Evolutionary conservation across 345 rosid species (phyloP), one percentile per base, ranked within the genome.

Genomic region (Eucalyptus curtisii): DNA sequence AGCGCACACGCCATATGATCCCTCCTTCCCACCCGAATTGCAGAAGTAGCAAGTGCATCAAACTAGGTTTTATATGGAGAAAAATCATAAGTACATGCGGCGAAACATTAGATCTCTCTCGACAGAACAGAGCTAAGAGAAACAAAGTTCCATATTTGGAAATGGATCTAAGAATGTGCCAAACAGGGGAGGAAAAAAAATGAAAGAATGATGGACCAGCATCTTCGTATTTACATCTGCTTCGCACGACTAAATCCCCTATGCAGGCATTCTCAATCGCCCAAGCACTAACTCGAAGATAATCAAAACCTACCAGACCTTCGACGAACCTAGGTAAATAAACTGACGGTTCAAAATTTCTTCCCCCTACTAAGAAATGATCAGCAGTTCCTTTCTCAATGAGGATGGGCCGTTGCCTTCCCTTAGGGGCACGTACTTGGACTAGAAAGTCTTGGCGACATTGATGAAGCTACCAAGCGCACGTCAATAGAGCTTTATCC

Each of bases 401-500:
- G 15, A 76, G 13, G 82, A 37, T 40, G 8, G 82, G 47, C 47
- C 45, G 14, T 15, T 76, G 42, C 82, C 47, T 76, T 40, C 82
- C 82, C 82, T 40, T 76, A 76, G 82, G 47, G 4, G 27, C 82
- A 40, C 47, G 24, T 37, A 20, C 82, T 40, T 20, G 47, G 82
- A 76, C 14, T 20, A 20, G 82, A 76, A 76, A 76, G 82, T 76
- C 47, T 20, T 7, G 15, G 27, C 27, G 3, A 40, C 7, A 1
- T 20, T 55, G 27, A 15, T 20, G 47, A 40, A 76, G 86, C 68
- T 57, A n/a, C 50, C 59, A n/a, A 47, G 33, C 3, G 2, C 3
- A 4, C 27, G 25, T 79, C 87, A 92, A 68, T 92, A 93, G 82
- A 93, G 95, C 90, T 88, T 91, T 91, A 93, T 93, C 88, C 94